Evolutionary conservation across 2,329 filamentous ascomycete species (phyloP), one percentile per base, ranked within the genome.

Genomic region (Dothiorella sarmentorum): DNA sequence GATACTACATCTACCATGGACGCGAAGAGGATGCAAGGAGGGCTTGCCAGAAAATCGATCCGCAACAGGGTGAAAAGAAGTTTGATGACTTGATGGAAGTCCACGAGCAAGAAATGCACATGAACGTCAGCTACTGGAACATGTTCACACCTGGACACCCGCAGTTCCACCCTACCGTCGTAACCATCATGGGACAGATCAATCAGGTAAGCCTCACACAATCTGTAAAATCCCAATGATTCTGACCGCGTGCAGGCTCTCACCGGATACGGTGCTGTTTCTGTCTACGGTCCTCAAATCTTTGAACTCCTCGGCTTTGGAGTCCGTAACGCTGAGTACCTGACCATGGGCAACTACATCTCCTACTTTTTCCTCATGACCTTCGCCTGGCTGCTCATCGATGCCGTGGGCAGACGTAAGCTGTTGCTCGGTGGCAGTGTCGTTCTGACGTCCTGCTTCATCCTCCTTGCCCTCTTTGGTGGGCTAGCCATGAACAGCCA

Each of bases 311-410:
- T 86, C 3, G 82, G 83, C 15, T 84, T 85, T 66, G 67, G 69
- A 17, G 76, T 79, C 33, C 71, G 70, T 3, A 71, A 70, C 15
- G 78, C 83, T 1, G 83, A 86, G 67, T 81, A 78, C 61, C 70
- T 85, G 13, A 85, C 83, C 0, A 76, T 84, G 44, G 82, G 76
- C 26, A 86, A 86, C 69, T 86, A 85, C 69, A 70, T 82, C 38
- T 83, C 78, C 17, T 86, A 86, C 68, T 82, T 85, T 65, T 62
- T 80, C 49, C 77, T 84, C 63, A 86, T 85, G 83, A 85, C 82
- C 0, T 68, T 83, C 9, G 82, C 83, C 4, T 86, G 83, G 83
- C 68, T 84, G 17, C 73, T 82, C 9, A 83, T 86, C 61, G 81
- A 83, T 63, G 78, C 77, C 1, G 68, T 82, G 2, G 82, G 82